Evolutionary conservation across 78 protist species (phyloP).

Genomic region (Dictyostelium intermedium): DNA sequence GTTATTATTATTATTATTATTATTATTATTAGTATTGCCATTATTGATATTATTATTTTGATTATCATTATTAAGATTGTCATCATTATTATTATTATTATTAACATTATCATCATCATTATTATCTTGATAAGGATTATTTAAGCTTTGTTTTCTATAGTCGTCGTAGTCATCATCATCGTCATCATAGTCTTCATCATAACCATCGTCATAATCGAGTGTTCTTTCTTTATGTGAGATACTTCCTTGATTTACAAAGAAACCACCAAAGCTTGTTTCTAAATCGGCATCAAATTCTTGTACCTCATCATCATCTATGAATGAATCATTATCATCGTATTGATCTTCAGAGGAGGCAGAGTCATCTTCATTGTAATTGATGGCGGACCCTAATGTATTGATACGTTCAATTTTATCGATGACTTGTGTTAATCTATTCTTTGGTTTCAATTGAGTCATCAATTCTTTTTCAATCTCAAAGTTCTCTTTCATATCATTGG

Average conservation of each 20-base stretch:
- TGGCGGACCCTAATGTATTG: background rate
- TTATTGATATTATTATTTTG: too few relatives aligned
- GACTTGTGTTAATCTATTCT: constrained; percentile 54
- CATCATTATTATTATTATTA: background rate
- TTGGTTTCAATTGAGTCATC: background rate
- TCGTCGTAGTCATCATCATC: background rate
- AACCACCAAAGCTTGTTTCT: constrained; percentile 48
- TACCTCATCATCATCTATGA: constrained; percentile 30
- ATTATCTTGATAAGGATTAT: background rate
- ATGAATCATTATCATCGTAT: constrained; percentile 19
- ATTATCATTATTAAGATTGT: background rate
- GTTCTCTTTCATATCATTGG: background rate
- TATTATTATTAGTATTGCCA: too few relatives aligned
- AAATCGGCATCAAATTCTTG: background rate
- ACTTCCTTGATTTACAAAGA: constrained; percentile 42
- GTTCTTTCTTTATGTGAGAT: background rate
- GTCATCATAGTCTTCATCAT: background rate
- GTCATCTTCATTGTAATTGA: background rate
- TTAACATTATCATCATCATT: background rate
- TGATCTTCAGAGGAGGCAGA: background rate
- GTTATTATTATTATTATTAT: too few relatives aligned
- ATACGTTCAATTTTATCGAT: constrained; percentile 33
- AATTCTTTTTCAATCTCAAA: constrained; percentile 27
- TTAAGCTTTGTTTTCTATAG: background rate
- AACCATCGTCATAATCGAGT: background rate